Conservation (phyloP, 345 rosid species). For the Angophora floribunda region DNA sequence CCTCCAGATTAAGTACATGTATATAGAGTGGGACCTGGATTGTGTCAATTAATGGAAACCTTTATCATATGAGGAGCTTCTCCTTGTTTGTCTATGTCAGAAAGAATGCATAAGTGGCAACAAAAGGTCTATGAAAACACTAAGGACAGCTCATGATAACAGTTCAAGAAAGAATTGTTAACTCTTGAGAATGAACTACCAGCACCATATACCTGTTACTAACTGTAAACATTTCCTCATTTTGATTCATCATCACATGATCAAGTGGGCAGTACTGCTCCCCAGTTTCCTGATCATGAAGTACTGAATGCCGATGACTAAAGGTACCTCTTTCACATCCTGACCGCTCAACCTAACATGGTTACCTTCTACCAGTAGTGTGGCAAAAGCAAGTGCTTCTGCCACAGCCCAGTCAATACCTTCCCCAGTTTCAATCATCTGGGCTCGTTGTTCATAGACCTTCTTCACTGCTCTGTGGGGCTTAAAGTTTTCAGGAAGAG, state of each 20-base stretch:
- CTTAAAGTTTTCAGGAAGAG: conserved; percentile 7
- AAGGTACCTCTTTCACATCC: conserved; percentile 16
- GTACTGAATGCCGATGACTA: conserved; percentile 14
- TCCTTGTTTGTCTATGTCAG: neutral
- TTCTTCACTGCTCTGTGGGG: conserved; percentile 12
- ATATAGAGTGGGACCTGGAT: neutral
- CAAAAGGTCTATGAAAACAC: neutral
- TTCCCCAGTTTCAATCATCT: conserved; percentile 12
- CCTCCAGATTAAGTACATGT: neutral
- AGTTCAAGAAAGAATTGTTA: neutral
- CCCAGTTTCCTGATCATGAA: conserved; percentile 15
- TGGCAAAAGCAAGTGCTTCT: conserved; percentile 16
- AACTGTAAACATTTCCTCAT: conserved; percentile 15
- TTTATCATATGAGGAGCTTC: neutral
- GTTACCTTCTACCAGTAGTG: conserved; percentile 6
- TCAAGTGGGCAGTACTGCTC: conserved; percentile 8
- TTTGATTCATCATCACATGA: conserved; percentile 11
- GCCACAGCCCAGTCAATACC: conserved; percentile 14
- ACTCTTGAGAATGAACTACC: neutral
- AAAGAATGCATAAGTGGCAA: neutral
- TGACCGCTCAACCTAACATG: conserved; percentile 13
- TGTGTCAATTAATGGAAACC: neutral
- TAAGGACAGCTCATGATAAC: neutral
- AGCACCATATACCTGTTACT: conserved; percentile 5
- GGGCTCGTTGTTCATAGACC: conserved; percentile 10